Evolutionary conservation across 2,329 filamentous ascomycete genomes (phyloP), one percentile per base, ranked within the genome.

Genomic region (Xylariomycetidae sp.): DNA sequence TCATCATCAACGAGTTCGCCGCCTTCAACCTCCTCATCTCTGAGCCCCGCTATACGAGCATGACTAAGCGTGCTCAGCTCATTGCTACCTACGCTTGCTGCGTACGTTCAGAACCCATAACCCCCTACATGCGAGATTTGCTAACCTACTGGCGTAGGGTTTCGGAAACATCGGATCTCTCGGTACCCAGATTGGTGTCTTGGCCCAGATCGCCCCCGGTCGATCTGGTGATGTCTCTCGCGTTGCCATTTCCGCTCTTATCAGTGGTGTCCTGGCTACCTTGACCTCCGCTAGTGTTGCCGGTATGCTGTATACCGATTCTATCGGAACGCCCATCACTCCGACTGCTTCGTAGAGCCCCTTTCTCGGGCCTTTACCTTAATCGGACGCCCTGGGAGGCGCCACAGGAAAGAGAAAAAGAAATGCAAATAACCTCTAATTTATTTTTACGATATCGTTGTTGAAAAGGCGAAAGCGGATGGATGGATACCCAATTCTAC

Each of bases 31-130:
- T 57, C 18, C 74, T 88, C 7, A 67, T 70, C 41, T 64, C 54
- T 11, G 54, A 70, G 1, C 51, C 62, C 2, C 56, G 58, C 0
- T 88, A 84, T 57, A 61, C 62, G 34, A 44, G 56, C 17, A 70
- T 94, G 41, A 79, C 77, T 18, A 65, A 75, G 12, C 85, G 88
- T 33, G 87, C 86, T 16, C 72, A 72, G 28, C 73, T 94, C 45
- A 94, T 94, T 53, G 85, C 83, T 28, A 94, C 86, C 31, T 94
- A 94, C 55, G 85, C 85, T 14, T 74, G 89, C 45, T 94, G 87
- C 61, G 63, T 66, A 50, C 63, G 62, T 62, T 28, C 3, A 33
- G n/a, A n/a, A n/a, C n/a, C n/a, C n/a, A n/a, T n/a, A n/a, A n/a
- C n/a, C n/a, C n/a, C n/a, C n/a, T n/a, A n/a, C n/a, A n/a, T n/a